Percentiles rank a stretch among this genome's conserved stretches.
These are phyloP conservation scores for Opeltia flavorubescens DNA, from an alignment of 495 filamentous ascomycete genomes.

Conservation along the genomic window DNA sequence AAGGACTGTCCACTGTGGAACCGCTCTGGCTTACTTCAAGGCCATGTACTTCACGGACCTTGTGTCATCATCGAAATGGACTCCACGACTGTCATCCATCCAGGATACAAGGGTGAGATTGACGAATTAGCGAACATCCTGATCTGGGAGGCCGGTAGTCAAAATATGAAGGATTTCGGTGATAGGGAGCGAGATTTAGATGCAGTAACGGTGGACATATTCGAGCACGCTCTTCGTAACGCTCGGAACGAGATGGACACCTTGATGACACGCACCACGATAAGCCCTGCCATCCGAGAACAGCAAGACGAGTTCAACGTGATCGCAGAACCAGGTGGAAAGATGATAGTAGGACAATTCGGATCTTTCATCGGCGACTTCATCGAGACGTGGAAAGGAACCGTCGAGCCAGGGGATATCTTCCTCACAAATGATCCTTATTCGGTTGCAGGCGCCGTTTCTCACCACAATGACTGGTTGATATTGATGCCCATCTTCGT, in stretches of 20 bases:
- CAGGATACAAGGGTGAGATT: conserved; percentile 29
- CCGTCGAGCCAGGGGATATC: conserved; percentile 34
- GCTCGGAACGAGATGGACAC: conserved; percentile 37
- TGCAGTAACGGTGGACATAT: conserved; percentile 24
- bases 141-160: conserved; percentile 23
- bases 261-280: conserved; percentile 35
- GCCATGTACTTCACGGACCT: conserved; percentile 28
- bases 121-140: conserved; percentile 33
- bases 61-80: conserved; percentile 37
- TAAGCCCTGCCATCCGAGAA: conserved; percentile 37
- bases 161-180: conserved; percentile 5
- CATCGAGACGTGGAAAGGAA: conserved; percentile 27
- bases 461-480: conserved; percentile 35
- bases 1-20: conserved; percentile 29
- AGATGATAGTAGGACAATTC: conserved; percentile 39
- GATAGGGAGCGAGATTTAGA: conserved; percentile 23
- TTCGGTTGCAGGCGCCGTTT: conserved; percentile 33
- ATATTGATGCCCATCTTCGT: conserved; percentile 33
- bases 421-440: conserved; percentile 40
- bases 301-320: conserved; percentile 41
- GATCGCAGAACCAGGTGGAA: conserved; percentile 30
- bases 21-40: conserved; percentile 25
- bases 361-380: conserved; percentile 38
- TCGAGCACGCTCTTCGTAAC: conserved; percentile 29
- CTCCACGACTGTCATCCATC: conserved; percentile 35